phyloP scores from a whole-genome alignment of 106 monocot genomes.

The Dendrobium nobile region DNA sequence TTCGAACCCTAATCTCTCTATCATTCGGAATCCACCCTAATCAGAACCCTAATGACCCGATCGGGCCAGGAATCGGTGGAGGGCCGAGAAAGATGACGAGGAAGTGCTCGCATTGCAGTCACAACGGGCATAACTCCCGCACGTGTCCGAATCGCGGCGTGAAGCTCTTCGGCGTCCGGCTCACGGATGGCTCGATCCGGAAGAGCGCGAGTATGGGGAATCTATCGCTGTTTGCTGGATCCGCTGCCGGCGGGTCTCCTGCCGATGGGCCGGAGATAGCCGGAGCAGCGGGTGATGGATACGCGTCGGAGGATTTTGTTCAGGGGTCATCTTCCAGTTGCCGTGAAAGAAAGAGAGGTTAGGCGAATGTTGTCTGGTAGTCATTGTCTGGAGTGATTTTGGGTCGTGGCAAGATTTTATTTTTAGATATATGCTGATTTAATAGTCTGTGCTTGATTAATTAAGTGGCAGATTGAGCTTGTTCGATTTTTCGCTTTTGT shows the following conservation, averaged over 20 bases:
- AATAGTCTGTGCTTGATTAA: background rate
- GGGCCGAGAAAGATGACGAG: slow-evolving; percentile 11
- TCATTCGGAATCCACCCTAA: background rate
- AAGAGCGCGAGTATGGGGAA: slow-evolving; percentile 68
- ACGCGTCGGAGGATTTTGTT: slow-evolving; percentile 80
- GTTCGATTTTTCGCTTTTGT: background rate
- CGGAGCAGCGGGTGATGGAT: slow-evolving; percentile 39
- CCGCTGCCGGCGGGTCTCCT: slow-evolving; percentile 43
- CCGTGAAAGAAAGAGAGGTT: slow-evolving; percentile 88
- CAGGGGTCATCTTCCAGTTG: slow-evolving; percentile 58
- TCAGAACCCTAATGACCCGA: background rate
- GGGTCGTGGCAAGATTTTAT: background rate
- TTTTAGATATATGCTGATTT: background rate
- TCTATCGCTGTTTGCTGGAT: slow-evolving; percentile 52
- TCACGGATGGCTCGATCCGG: slow-evolving; percentile 26
- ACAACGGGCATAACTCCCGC: slow-evolving; percentile 24
- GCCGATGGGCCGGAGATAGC: slow-evolving; percentile 28
- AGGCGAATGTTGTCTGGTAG: background rate
- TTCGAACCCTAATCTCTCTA: background rate
- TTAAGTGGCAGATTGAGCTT: background rate
- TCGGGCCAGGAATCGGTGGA: background rate
- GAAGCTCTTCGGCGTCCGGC: slow-evolving; percentile 16
- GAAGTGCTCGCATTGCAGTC: slow-evolving; percentile 21
- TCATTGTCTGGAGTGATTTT: background rate
- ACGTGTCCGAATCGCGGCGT: slow-evolving; percentile 20